A percentile compares a stretch with the other conserved stretches of the same genome.
These are phyloP conservation scores for Botryotinia calthae DNA, from an alignment of 2,329 filamentous ascomycete genomes.

Conservation along the genomic window DNA sequence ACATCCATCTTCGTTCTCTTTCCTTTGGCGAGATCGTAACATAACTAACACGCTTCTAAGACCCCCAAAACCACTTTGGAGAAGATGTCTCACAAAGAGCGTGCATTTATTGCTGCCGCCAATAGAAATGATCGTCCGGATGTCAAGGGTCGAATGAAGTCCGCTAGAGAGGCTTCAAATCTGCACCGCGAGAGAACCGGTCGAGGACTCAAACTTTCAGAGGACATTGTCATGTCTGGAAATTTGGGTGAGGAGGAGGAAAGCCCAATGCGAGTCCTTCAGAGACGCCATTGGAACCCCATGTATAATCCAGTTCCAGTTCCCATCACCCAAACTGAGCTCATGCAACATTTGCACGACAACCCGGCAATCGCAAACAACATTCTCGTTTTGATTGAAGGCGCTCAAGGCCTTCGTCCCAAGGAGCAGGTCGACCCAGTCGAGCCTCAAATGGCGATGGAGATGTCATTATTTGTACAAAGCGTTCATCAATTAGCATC, in stretches of 20 bases:
- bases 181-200: constrained; percentile 88
- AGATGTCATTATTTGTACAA: background rate
- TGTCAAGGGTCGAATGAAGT: constrained; percentile 83
- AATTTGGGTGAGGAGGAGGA: constrained; percentile 88
- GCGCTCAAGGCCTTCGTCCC: background rate
- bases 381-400: background rate
- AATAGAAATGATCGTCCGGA: constrained; percentile 75
- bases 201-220: constrained; percentile 74
- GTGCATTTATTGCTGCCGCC: constrained; percentile 90
- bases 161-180: constrained; percentile 81
- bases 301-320: constrained; percentile 44
- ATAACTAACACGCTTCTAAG: background rate
- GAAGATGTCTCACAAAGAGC: constrained; percentile 67
- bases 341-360: background rate
- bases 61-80: background rate
- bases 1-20: background rate
- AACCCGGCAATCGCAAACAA: background rate
- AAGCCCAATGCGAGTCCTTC: constrained; percentile 43
- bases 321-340: constrained; percentile 14
- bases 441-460: background rate
- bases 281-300: constrained; percentile 61
- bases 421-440: background rate
- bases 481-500: background rate
- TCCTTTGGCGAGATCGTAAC: background rate
- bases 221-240: constrained; percentile 83